These are phyloP conservation scores for Capronia americana DNA, from an alignment of 2,329 filamentous ascomycete species.

Conservation along the genomic window DNA sequence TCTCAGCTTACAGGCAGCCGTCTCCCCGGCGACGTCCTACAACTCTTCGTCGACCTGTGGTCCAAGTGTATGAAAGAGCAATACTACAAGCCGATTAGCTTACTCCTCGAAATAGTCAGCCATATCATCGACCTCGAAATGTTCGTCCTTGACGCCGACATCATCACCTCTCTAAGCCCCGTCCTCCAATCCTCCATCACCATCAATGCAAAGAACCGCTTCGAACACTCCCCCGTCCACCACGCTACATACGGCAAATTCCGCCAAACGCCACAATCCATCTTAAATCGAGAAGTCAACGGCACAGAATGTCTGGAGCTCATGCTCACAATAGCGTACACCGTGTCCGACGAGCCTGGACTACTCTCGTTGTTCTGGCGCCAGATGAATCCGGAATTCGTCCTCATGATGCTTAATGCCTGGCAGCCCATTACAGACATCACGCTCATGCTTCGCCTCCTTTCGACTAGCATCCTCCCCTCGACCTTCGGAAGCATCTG, in stretches of 20 bases:
- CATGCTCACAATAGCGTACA: slow-evolving; percentile 60
- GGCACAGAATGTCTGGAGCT: slow-evolving; percentile 62
- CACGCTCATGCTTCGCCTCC: slow-evolving; percentile 59
- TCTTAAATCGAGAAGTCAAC: slow-evolving; percentile 57
- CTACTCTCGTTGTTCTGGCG: slow-evolving; percentile 61
- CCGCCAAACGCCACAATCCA: slow-evolving; percentile 50
- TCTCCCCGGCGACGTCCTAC: slow-evolving; percentile 57
- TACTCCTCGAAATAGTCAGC: slow-evolving; percentile 51
- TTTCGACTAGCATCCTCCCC: slow-evolving; percentile 61
- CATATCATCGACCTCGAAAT: slow-evolving; percentile 51
- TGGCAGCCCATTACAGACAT: slow-evolving; percentile 65
- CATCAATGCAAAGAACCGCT: slow-evolving; percentile 61
- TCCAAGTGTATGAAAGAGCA: slow-evolving; percentile 61
- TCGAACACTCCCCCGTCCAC: slow-evolving; percentile 52
- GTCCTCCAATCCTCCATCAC: slow-evolving; percentile 56
- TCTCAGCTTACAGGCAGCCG: slow-evolving; percentile 51
- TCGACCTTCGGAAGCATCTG: slow-evolving; percentile 63
- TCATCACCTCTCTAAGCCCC: slow-evolving; percentile 49
- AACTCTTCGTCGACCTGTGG: slow-evolving; percentile 62
- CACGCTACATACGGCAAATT: slow-evolving; percentile 49
- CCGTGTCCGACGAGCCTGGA: slow-evolving; percentile 47
- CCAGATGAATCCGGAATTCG: slow-evolving; percentile 62
- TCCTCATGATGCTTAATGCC: slow-evolving; percentile 65
- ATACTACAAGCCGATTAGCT: slow-evolving; percentile 53
- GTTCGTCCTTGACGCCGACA: slow-evolving; percentile 44